These are phyloP conservation scores for Clathrospora elynae DNA, from an alignment of 2,329 filamentous ascomycete genomes.

Conservation along the genomic window DNA sequence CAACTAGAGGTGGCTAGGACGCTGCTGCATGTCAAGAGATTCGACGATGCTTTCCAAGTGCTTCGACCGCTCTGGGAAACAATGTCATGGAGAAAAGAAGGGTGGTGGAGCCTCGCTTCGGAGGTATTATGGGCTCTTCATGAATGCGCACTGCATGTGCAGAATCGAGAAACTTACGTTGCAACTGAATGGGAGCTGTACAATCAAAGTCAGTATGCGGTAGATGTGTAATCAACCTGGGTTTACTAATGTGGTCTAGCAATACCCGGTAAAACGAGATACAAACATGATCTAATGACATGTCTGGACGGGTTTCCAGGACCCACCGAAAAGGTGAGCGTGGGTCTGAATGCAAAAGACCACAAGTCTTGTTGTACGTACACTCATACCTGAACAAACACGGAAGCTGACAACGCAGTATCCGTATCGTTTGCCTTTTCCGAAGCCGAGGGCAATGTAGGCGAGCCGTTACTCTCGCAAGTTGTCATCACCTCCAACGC, in stretches of 20 bases:
- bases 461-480: slow-evolving; percentile 62
- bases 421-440: slow-evolving; percentile 59
- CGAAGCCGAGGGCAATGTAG: slow-evolving; percentile 62
- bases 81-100: slow-evolving; percentile 63
- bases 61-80: slow-evolving; percentile 61
- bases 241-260: slow-evolving; percentile 30
- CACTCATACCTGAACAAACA: slow-evolving; percentile 34
- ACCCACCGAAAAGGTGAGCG: slow-evolving; percentile 48
- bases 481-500: slow-evolving; percentile 58
- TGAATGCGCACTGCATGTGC: slow-evolving; percentile 56
- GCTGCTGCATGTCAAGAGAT: slow-evolving; percentile 56
- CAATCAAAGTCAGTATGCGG: slow-evolving; percentile 33
- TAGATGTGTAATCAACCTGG: too few species aligned
- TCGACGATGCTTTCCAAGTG: slow-evolving; percentile 57
- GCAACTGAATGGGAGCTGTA: slow-evolving; percentile 63
- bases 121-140: slow-evolving; percentile 60
- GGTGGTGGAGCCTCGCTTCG: slow-evolving; percentile 64
- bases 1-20: slow-evolving; percentile 62
- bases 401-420: slow-evolving; percentile 46
- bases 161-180: slow-evolving; percentile 56
- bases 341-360: slow-evolving; percentile 56
- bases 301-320: slow-evolving; percentile 50
- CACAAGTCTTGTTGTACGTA: slow-evolving; percentile 58
- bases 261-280: slow-evolving; percentile 40
- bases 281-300: slow-evolving; percentile 54